Percentiles rank a stretch among this genome's conserved stretches.
Conservation (phyloP, 805 yeast species). For the Candida dajiaensis region DNA sequence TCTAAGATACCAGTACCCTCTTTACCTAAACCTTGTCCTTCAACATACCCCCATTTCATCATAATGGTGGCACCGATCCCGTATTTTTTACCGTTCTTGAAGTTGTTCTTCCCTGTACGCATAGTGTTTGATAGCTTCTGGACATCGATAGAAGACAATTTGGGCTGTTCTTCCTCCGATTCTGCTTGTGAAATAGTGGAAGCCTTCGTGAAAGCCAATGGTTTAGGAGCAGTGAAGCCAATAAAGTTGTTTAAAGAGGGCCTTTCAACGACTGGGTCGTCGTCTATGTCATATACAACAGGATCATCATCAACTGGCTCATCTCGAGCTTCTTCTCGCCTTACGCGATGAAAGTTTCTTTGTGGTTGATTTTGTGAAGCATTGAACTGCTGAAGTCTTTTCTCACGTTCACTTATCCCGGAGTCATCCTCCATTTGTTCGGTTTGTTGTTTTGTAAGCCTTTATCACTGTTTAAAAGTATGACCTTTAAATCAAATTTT, state of each 20-base stretch:
- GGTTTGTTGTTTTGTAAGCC: background rate
- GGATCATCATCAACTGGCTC: conserved; percentile 16
- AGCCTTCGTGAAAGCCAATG: conserved; percentile 2
- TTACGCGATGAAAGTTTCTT: background rate
- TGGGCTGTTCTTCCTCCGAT: conserved; percentile 14
- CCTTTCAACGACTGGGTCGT: background rate
- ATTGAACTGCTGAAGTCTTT: background rate
- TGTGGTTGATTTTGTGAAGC: background rate
- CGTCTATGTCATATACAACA: conserved; percentile 13
- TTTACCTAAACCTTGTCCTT: conserved; percentile 82
- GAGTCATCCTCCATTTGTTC: background rate
- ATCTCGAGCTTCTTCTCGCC: conserved; percentile 5
- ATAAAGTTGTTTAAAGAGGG: conserved; percentile 1
- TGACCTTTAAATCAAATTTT: background rate
- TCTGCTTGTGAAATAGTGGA: background rate
- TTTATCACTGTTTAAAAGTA: too few species aligned
- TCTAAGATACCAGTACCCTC: conserved; percentile 64
- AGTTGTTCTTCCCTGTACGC: conserved; percentile 8
- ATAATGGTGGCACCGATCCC: conserved; percentile 83
- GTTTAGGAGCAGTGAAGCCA: background rate
- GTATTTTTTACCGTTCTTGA: conserved; percentile 33
- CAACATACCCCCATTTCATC: conserved; percentile 79
- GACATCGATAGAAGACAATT: conserved; percentile 6
- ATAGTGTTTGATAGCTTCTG: conserved; percentile 1
- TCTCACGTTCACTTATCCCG: background rate